A percentile compares a stretch with the other conserved stretches of the same genome.
These are phyloP conservation scores for Grifola frondosa DNA, from an alignment of 1,284 basidiomycete species.

Conservation along the genomic window DNA sequence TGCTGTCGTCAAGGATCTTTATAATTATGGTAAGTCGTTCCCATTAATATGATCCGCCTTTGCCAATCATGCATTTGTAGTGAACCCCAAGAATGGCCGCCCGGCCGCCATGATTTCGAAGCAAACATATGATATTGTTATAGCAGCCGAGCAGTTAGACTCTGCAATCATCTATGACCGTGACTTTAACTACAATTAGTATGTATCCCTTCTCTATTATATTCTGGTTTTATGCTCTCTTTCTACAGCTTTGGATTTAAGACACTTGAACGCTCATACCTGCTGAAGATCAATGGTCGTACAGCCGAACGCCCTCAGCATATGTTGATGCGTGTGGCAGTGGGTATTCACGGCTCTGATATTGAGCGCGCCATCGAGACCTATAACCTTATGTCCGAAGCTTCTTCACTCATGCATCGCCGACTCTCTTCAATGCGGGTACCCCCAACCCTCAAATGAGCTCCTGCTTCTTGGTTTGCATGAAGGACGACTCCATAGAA, in stretches of 20 bases:
- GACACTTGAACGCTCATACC: conserved; percentile 97
- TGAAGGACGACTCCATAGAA: conserved; percentile 99
- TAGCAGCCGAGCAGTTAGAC: conserved; percentile 84
- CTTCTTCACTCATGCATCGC: conserved; percentile 97
- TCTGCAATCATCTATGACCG: conserved; percentile 97
- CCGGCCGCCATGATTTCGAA: conserved; percentile 92
- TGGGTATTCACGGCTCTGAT: conserved; percentile 93
- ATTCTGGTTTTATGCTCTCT: conserved; percentile 3
- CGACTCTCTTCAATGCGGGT: conserved; percentile 98
- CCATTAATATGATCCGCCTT: not conserved
- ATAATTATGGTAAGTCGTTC: conserved; percentile 74
- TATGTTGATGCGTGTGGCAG: conserved; percentile 99
- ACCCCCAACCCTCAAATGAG: conserved; percentile 95
- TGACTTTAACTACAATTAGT: conserved; percentile 97
- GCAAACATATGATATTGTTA: conserved; percentile 83
- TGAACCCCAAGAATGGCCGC: conserved; percentile 94
- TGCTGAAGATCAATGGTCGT: conserved; percentile 91
- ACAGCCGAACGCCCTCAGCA: conserved; percentile 98
- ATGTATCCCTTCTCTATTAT: conserved; percentile 24
- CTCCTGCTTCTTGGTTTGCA: conserved; percentile 96
- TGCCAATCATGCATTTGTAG: conserved; percentile 35
- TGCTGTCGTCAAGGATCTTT: conserved; percentile 88
- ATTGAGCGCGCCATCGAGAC: conserved; percentile 91
- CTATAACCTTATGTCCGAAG: conserved; percentile 94
- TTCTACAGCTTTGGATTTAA: conserved; percentile 92